Evolutionary conservation across 805 yeast species (phyloP).

Genomic region (Hanseniaspora thailandica): DNA sequence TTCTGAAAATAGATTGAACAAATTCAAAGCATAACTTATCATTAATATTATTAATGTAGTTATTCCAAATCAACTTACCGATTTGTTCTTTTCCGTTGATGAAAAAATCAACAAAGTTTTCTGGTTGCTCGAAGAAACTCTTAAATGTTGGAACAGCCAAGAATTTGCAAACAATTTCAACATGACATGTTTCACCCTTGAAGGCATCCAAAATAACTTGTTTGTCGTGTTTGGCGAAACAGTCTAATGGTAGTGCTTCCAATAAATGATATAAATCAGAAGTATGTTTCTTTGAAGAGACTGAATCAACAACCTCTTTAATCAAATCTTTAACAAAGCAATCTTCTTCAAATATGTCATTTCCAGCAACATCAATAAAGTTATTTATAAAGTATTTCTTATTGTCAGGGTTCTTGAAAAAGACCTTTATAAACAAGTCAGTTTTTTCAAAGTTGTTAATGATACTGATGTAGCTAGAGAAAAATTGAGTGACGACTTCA

Average conservation of each 20-base stretch:
- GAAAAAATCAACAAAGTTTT: constrained; percentile 2
- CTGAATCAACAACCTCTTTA: not conserved
- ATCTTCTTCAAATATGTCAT: constrained; percentile 9
- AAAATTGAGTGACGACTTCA: not conserved
- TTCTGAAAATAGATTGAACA: not conserved
- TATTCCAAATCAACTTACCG: constrained; percentile 3
- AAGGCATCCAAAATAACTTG: not conserved
- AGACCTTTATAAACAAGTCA: not conserved
- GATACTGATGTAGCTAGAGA: not conserved
- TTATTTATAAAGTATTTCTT: not conserved
- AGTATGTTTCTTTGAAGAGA: not conserved
- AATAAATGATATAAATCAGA: not conserved
- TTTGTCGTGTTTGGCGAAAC: constrained; percentile 3
- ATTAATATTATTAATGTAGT: constrained; percentile 5
- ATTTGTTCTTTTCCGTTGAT: not conserved
- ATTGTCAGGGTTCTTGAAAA: not conserved
- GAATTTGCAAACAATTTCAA: not conserved
- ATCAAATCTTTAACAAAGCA: not conserved
- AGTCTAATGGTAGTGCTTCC: not conserved
- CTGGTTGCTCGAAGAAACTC: constrained; percentile 1
- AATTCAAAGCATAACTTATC: constrained; percentile 3
- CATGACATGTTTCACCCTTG: not conserved
- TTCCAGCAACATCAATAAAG: not conserved
- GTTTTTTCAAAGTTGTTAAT: constrained; percentile 1
- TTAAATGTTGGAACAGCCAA: constrained; percentile 6